Percentiles rank a stretch among this genome's conserved stretches.
phyloP scores from a whole-genome alignment of 140 eudicot species.

The Senecio squalidus region DNA sequence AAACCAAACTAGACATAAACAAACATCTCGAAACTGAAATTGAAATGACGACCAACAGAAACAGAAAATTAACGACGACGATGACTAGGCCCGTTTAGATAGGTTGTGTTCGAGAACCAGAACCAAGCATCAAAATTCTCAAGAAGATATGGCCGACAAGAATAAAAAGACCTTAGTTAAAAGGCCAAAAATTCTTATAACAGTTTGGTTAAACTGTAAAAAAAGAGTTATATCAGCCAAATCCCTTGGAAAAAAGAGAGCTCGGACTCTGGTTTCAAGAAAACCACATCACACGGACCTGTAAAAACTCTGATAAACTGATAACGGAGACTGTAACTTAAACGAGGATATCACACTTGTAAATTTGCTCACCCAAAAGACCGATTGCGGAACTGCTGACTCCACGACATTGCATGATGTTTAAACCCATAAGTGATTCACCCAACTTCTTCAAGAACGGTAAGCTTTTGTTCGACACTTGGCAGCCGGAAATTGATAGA shows the following conservation, averaged over 20 bases:
- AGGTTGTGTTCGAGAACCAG: slow-evolving; percentile 34
- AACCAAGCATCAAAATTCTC: slow-evolving; percentile 44
- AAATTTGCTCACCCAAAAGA: slow-evolving; percentile 36
- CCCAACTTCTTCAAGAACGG: slow-evolving; percentile 54
- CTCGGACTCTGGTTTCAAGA: slow-evolving; percentile 24
- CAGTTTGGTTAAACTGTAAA: slow-evolving; percentile 68
- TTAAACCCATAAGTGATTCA: slow-evolving; percentile 43
- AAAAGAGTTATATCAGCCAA: slow-evolving; percentile 47
- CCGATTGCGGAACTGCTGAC: slow-evolving; percentile 34
- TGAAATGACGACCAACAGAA: not conserved
- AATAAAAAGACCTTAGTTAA: slow-evolving; percentile 29
- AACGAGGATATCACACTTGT: slow-evolving; percentile 63
- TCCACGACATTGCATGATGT: slow-evolving; percentile 52
- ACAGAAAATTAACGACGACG: not conserved
- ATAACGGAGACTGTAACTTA: slow-evolving; percentile 11
- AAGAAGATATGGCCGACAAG: slow-evolving; percentile 42
- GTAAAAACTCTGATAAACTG: slow-evolving; percentile 35
- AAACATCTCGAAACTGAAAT: slow-evolving; percentile 6
- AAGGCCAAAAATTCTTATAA: slow-evolving; percentile 53
- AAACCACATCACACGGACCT: slow-evolving; percentile 40
- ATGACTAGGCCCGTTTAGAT: slow-evolving; percentile 27
- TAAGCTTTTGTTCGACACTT: slow-evolving; percentile 46
- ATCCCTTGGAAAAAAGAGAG: slow-evolving; percentile 56
- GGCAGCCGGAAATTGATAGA: slow-evolving; percentile 51
- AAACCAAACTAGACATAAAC: slow-evolving; percentile 17